These are phyloP conservation scores for Sphenostylis stenocarpa DNA, from an alignment of 306 rosid genomes.

Conservation along the genomic window DNA sequence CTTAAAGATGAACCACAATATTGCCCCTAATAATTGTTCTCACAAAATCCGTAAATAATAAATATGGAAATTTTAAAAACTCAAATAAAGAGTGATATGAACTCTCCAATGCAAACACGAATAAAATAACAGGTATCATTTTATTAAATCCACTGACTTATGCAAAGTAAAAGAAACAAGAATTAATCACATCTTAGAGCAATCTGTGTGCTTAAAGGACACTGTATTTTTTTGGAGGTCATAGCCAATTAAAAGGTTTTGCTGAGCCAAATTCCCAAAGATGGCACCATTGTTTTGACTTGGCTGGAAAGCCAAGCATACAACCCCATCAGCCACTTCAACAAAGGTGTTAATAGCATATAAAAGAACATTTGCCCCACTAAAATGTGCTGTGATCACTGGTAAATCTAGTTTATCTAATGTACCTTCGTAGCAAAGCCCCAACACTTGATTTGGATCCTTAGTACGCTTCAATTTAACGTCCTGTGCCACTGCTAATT, in stretches of 20 bases:
- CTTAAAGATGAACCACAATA: no score
- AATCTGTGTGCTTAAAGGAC: conserved; percentile 53
- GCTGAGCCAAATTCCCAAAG: conserved; percentile 59
- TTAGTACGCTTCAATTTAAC: neutral
- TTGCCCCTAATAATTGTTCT: no score
- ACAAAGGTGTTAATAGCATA: conserved; percentile 40
- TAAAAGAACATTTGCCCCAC: conserved; percentile 39
- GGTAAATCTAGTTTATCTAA: neutral
- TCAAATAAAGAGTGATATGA: no score
- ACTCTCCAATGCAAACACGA: neutral
- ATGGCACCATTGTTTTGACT: neutral
- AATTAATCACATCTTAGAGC: conserved; percentile 8
- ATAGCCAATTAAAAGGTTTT: conserved; percentile 57
- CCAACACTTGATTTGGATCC: neutral
- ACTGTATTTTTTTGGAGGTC: conserved; percentile 27
- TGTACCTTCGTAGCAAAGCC: conserved; percentile 33
- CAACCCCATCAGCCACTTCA: neutral
- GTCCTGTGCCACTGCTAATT: neutral
- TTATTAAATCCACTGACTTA: neutral
- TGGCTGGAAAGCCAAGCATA: conserved; percentile 46
- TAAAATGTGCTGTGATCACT: conserved; percentile 37
- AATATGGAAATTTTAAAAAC: no score
- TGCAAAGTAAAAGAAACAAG: neutral
- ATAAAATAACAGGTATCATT: neutral
- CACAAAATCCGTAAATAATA: no score